Conservation (phyloP, 192 early-diverging fungal genomes). For the Backusella tuberculispora region DNA sequence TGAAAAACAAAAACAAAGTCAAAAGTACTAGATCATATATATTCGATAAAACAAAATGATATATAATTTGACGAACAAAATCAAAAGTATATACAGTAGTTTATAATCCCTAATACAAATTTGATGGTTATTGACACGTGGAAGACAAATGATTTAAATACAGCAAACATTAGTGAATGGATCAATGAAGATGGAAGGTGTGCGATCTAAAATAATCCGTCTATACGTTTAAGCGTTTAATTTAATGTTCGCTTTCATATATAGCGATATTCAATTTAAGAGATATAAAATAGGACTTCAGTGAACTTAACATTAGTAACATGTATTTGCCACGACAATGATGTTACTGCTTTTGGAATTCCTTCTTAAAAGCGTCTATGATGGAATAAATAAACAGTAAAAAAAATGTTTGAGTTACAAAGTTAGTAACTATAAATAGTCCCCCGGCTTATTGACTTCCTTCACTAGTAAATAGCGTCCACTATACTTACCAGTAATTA, state of each 20-base stretch:
- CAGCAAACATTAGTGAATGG: not conserved
- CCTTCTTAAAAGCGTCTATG: not conserved
- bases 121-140: not conserved
- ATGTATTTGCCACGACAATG: not conserved
- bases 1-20: not conserved
- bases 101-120: not conserved
- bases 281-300: not conserved
- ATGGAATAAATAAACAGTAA: not conserved
- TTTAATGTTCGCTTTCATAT: not conserved
- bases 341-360: not conserved
- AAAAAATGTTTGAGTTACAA: constrained; percentile 4
- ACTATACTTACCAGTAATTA: not conserved
- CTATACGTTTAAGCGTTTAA: constrained; percentile 10
- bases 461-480: not conserved
- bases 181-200: not conserved
- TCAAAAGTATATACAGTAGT: not conserved
- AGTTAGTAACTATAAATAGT: not conserved
- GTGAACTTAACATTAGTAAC: not conserved
- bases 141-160: not conserved
- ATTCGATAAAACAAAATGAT: not conserved
- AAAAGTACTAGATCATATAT: not conserved
- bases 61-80: not conserved
- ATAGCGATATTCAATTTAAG: not conserved
- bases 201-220: not conserved
- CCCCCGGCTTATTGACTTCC: not conserved